Percentiles rank a stretch among this genome's conserved stretches.
phyloP scores from a whole-genome alignment of 1,284 basidiomycete genomes.

The Schizophyllum amplum region DNA sequence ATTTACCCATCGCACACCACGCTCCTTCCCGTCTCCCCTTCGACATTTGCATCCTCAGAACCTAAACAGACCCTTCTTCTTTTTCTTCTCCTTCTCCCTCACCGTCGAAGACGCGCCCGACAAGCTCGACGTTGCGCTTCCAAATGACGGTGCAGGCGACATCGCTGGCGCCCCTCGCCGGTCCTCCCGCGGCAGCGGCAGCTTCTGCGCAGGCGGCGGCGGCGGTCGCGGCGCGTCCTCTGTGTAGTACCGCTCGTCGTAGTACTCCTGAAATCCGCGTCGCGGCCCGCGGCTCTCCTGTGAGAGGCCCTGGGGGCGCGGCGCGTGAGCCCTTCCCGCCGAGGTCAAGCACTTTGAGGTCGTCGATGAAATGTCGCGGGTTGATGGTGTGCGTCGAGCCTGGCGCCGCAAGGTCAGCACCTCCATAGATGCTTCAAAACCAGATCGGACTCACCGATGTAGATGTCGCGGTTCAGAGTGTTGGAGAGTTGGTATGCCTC shows the following conservation, averaged over 20 bases:
- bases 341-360: slow-evolving; percentile 79
- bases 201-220: slow-evolving; percentile 25
- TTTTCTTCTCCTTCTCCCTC: slow-evolving; percentile 60
- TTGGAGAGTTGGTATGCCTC: slow-evolving; percentile 79
- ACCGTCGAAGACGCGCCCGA: slow-evolving; percentile 35
- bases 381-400: slow-evolving; percentile 88
- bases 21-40: no score
- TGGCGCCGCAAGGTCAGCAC: slow-evolving; percentile 21
- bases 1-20: no score
- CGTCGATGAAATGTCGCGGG: slow-evolving; percentile 79
- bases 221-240: slow-evolving; percentile 50
- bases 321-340: slow-evolving; percentile 66
- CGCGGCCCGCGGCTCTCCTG: slow-evolving; percentile 36
- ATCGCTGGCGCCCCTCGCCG: slow-evolving; percentile 27
- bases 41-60: no score
- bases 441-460: slow-evolving; percentile 59
- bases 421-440: slow-evolving; percentile 1
- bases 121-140: slow-evolving; percentile 28
- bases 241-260: slow-evolving; percentile 71
- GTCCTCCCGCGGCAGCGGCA: slow-evolving; percentile 9
- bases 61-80: slow-evolving; percentile 71
- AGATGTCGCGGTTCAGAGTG: slow-evolving; percentile 78
- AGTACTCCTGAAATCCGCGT: slow-evolving; percentile 59
- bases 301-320: slow-evolving; percentile 65
- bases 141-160: slow-evolving; percentile 37